phyloP scores from a whole-genome alignment of 1,284 basidiomycete species.

The Mycena sp. region DNA sequence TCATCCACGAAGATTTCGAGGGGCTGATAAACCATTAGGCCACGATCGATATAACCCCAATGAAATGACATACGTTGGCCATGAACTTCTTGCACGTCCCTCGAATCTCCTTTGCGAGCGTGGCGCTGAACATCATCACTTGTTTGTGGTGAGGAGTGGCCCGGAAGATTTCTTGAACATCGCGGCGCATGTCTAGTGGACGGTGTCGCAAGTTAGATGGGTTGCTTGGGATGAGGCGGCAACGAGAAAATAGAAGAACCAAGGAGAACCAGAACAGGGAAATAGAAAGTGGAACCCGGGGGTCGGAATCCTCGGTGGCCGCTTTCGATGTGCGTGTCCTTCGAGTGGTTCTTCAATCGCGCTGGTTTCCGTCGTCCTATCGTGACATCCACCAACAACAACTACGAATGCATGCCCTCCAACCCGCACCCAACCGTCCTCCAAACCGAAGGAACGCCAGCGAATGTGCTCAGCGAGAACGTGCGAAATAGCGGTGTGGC shows the following conservation, averaged over 20 bases:
- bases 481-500: slow-evolving; percentile 41
- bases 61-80: slow-evolving; percentile 84
- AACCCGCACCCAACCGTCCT: slow-evolving; percentile 44
- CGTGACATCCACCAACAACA: slow-evolving; percentile 27
- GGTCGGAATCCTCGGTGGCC: slow-evolving; percentile 46
- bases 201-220: slow-evolving; percentile 76
- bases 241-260: slow-evolving; percentile 59
- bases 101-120: slow-evolving; percentile 96
- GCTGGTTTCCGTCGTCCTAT: slow-evolving; percentile 32
- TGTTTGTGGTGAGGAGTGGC: slow-evolving; percentile 99
- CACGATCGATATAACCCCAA: slow-evolving; percentile 8
- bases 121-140: slow-evolving; percentile 99
- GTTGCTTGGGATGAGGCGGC: slow-evolving; percentile 56
- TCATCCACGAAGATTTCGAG: slow-evolving; percentile 99
- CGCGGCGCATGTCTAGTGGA: slow-evolving; percentile 98
- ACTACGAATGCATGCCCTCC: slow-evolving; percentile 41
- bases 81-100: slow-evolving; percentile 99
- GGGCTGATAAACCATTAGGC: slow-evolving; percentile 67
- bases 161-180: slow-evolving; percentile 99
- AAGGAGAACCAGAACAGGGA: slow-evolving; percentile 46
- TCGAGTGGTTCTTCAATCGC: slow-evolving; percentile 46
- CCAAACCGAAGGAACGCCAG: slow-evolving; percentile 43
- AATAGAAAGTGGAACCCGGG: slow-evolving; percentile 39
- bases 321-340: slow-evolving; percentile 46
- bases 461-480: slow-evolving; percentile 41